Evolutionary conservation across 2,329 filamentous ascomycete species (phyloP).

Genomic region (Trichoderma breve): DNA sequence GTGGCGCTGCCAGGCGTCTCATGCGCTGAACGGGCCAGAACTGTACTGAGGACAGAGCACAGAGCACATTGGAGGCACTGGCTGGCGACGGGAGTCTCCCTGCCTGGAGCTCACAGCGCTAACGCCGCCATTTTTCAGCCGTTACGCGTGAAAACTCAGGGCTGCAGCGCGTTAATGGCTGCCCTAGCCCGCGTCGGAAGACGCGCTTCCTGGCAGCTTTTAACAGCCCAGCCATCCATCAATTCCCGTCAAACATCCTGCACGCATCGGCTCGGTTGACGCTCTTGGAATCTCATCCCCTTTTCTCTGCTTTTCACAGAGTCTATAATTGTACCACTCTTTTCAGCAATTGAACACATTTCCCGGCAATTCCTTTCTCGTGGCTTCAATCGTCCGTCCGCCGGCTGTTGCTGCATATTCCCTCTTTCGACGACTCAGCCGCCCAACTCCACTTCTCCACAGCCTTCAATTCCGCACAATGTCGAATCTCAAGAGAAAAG

Average conservation of each 20-base stretch:
- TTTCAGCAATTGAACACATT: neutral
- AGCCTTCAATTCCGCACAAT: constrained; percentile 33
- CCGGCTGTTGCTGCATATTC: constrained; percentile 17
- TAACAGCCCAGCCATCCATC: neutral
- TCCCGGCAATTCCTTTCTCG: neutral
- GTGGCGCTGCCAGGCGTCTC: neutral
- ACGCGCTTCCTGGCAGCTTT: constrained; percentile 11
- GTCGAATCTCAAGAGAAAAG: constrained; percentile 67
- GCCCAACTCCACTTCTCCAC: constrained; percentile 23
- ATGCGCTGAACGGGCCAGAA: neutral
- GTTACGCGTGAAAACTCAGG: constrained; percentile 1
- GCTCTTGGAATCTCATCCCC: neutral
- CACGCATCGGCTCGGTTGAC: neutral
- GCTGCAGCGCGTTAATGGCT: constrained; percentile 21
- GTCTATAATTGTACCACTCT: neutral
- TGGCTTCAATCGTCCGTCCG: neutral
- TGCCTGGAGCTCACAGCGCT: constrained; percentile 10
- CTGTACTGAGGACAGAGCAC: neutral
- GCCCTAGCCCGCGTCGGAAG: constrained; percentile 9
- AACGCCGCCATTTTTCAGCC: constrained; percentile 16
- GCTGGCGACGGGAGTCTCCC: neutral
- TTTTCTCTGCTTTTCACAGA: neutral
- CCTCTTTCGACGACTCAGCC: constrained; percentile 2
- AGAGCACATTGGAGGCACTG: neutral
- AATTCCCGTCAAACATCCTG: neutral